Base-by-base conservation (phyloP, 495 filamentous ascomycete genomes). In the Lepidopterella palustris region DNA sequence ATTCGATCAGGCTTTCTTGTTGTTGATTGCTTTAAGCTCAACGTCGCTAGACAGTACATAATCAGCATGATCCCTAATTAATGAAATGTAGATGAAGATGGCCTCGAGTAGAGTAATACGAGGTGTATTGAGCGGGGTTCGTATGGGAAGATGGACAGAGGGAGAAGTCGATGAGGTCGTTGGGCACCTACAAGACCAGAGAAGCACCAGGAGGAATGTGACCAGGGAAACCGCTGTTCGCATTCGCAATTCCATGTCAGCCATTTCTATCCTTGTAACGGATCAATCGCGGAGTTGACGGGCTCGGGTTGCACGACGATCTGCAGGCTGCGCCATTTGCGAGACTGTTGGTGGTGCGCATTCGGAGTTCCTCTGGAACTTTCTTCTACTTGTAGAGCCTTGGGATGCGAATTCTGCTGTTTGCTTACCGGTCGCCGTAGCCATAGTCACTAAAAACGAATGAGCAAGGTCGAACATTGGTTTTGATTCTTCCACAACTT, bases 111-210 rank as follows among this genome's bases (percentile, higher is more conserved):
- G 4, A 58, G 49, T 20, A 63, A 55, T 20, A 42, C 39, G 35
- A 42, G 35, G 9, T 2, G 9, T 53, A n/a, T 21, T 32, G n/a
- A 27, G 31, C 23, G 20, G 27, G 28, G 20, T 35, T 42, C n/a
- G 20, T 31, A 55, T 51, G 57, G 53, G 27, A 20, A 27, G 52
- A 47, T 10, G 18, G 26, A 53, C 24, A 25, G 2, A 24, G 15
- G 48, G 57, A 9, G 27, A 21, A 9, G 40, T n/a, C n/a, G n/a
- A n/a, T n/a, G n/a, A 25, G 39, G 26, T 23, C 4, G 57, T 61
- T 60, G 59, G 63, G 60, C 63, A 68, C 66, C 57, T 67, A 69
- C 66, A 69, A 69, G 52, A 69, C 55, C 57, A 69, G 39, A 28
- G 4, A 61, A 42, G 63, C 53, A 35, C 66, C 66, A 3, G 63